Conservation (phyloP, 805 yeast species). For the Brettanomyces anomalus region DNA sequence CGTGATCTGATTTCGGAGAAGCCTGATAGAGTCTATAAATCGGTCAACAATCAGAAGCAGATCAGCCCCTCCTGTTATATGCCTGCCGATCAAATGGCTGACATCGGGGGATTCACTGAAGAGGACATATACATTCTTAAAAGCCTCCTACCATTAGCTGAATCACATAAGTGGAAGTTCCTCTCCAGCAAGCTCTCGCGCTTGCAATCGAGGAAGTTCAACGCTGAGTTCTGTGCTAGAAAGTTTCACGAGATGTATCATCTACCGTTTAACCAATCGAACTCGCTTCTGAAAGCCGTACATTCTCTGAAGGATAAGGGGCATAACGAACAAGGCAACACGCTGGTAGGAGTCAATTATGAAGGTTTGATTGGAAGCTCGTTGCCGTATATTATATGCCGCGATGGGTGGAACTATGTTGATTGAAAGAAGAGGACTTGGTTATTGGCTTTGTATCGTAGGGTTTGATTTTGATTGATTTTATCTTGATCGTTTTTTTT, state of each 20-base stretch:
- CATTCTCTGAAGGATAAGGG: background rate
- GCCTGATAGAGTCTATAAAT: slow-evolving; percentile 4
- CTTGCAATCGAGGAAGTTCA: slow-evolving; percentile 22
- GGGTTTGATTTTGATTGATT: too few species aligned
- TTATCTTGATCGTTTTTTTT: background rate
- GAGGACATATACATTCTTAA: slow-evolving; percentile 22
- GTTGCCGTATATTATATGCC: slow-evolving; percentile 22
- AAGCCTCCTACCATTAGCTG: slow-evolving; percentile 22
- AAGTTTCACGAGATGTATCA: slow-evolving; percentile 26
- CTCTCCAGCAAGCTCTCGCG: slow-evolving; percentile 24
- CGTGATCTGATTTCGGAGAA: too few species aligned
- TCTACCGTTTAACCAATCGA: slow-evolving; percentile 21
- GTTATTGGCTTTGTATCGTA: too few species aligned
- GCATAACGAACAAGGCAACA: background rate
- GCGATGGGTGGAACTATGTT: slow-evolving; percentile 24
- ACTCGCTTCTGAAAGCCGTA: slow-evolving; percentile 11
- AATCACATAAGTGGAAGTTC: slow-evolving; percentile 26
- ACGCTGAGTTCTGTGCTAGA: slow-evolving; percentile 20
- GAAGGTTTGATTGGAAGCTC: slow-evolving; percentile 27
- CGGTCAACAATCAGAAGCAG: slow-evolving; percentile 10
- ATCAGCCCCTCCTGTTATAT: slow-evolving; percentile 11
- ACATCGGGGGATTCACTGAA: slow-evolving; percentile 20
- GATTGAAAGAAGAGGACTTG: background rate
- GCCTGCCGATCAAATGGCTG: slow-evolving; percentile 18
- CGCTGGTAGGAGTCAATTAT: slow-evolving; percentile 6